Percentiles rank a stretch among this genome's conserved stretches.
Conservation (phyloP, 805 yeast species). For the Ogataea siamensis region DNA sequence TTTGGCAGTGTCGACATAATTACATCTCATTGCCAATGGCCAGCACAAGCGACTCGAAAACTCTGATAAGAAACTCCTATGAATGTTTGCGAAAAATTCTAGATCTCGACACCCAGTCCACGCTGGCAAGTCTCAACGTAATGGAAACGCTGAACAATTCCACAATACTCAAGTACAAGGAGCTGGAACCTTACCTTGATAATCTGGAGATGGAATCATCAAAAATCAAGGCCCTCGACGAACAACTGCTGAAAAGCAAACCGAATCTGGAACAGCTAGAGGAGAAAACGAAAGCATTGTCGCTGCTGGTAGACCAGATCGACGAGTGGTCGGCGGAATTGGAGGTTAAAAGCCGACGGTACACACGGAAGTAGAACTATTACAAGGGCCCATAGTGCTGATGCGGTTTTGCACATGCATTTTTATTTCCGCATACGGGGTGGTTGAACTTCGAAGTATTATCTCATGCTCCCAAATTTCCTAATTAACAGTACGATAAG, state of each 20-base stretch:
- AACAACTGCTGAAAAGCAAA: constrained; percentile 5
- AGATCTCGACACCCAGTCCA: constrained; percentile 34
- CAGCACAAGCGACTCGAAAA: constrained; percentile 24
- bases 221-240: constrained; percentile 10
- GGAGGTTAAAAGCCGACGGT: constrained; percentile 38
- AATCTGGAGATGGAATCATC: constrained; percentile 20
- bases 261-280: constrained; percentile 34
- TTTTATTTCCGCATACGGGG: not conserved
- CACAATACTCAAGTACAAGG: constrained; percentile 50
- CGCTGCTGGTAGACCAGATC: constrained; percentile 50
- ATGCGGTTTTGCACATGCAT: not conserved
- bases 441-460: not conserved
- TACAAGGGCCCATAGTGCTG: too few relatives aligned
- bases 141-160: constrained; percentile 57
- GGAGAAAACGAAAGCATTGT: constrained; percentile 39
- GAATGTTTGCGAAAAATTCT: constrained; percentile 35
- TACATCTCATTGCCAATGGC: too few relatives aligned
- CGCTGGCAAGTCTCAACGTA: constrained; percentile 43
- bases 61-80: constrained; percentile 27
- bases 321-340: constrained; percentile 62
- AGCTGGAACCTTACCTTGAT: constrained; percentile 42
- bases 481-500: not conserved
- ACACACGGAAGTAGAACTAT: constrained; percentile 6
- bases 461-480: not conserved
- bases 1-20: not conserved